Evolutionary conservation across 768 basidiomycete species (phyloP).

Genomic region (Lentinula sp.): DNA sequence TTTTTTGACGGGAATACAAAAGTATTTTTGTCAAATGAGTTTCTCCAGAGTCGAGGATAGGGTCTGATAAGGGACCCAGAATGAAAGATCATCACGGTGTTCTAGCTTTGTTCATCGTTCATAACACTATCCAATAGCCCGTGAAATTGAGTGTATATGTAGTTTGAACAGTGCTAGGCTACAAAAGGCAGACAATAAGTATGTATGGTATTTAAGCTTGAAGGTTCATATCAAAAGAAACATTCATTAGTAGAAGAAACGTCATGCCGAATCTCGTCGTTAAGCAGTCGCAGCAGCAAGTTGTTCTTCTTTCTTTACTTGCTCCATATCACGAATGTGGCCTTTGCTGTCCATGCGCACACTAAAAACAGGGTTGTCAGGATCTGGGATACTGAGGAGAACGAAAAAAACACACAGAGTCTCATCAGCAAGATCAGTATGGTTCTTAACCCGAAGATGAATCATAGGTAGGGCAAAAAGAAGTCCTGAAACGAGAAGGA

Average conservation of each 20-base stretch:
- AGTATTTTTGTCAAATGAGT: no score
- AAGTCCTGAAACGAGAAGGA: conserved; percentile 59
- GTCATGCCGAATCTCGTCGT: neutral
- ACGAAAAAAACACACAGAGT: conserved; percentile 33
- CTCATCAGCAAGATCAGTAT: conserved; percentile 47
- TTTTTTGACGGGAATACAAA: no score
- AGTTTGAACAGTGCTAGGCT: no score
- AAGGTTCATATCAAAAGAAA: neutral
- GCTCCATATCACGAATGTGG: neutral
- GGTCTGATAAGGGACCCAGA: no score
- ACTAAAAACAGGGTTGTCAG: neutral
- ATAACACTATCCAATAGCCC: no score
- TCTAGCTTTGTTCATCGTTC: no score
- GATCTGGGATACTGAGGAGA: neutral
- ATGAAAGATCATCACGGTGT: no score
- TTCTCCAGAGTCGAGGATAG: no score
- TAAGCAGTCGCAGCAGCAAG: neutral
- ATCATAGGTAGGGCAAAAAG: conserved; percentile 72
- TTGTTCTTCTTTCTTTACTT: neutral
- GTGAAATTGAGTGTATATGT: neutral
- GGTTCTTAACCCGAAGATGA: conserved; percentile 60
- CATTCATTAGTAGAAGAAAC: no score
- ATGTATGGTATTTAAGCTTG: neutral
- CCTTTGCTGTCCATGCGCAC: conserved; percentile 7
- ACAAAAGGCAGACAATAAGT: neutral